Conservation (phyloP, 306 rosid species). For the Cucurbita argyrosperma region DNA sequence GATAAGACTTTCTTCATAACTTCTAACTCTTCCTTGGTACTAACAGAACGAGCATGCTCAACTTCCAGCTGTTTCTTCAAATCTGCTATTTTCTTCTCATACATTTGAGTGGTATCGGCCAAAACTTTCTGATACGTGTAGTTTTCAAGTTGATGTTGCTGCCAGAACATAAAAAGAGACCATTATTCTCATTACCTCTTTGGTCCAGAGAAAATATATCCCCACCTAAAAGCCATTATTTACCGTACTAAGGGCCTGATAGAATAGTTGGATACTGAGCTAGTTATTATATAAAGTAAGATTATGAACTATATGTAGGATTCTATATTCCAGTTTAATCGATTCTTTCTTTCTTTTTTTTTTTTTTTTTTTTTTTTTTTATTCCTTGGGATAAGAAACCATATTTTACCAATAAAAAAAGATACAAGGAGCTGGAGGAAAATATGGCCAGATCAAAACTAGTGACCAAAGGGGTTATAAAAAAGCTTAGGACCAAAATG, state of each 20-base stretch:
- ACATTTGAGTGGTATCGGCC: constrained; percentile 59
- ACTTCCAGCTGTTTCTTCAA: constrained; percentile 31
- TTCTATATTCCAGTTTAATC: not conserved
- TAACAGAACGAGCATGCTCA: constrained; percentile 17
- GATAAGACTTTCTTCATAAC: constrained; percentile 16
- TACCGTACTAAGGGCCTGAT: not conserved
- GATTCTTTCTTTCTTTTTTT: not conserved
- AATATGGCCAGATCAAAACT: not conserved
- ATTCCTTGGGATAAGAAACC: not conserved
- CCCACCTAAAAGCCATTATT: not conserved
- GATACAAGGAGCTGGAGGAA: not conserved
- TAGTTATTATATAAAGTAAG: not conserved
- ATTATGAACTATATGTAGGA: not conserved
- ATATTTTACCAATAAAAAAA: not conserved
- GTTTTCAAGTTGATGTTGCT: constrained; percentile 52
- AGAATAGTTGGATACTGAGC: not conserved
- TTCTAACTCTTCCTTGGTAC: constrained; percentile 23
- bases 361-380: not conserved
- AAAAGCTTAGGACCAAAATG: not conserved
- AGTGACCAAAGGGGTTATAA: not conserved
- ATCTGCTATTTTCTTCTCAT: constrained; percentile 43
- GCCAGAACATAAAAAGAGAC: constrained; percentile 16
- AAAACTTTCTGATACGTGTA: constrained; percentile 35
- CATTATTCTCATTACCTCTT: not conserved
- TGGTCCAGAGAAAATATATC: not conserved